Conservation (phyloP, 148 eudicot species). For the Rhododendron henanense region DNA sequence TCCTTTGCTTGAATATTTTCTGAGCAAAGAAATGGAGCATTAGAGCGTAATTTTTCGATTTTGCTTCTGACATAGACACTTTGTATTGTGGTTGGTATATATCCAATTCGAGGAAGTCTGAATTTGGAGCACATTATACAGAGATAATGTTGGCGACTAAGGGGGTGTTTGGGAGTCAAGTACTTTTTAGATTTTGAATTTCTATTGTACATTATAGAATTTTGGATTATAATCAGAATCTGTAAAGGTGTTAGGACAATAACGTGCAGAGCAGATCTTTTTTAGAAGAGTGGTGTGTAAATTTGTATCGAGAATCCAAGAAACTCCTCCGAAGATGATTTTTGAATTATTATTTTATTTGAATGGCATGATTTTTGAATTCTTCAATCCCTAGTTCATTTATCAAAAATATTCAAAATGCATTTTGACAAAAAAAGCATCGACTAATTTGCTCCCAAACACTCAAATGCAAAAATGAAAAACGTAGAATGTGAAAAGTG, state of each 20-base stretch:
- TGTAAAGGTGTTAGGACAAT: too few species aligned
- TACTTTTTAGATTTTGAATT: too few species aligned
- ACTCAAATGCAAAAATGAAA: too few species aligned
- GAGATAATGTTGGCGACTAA: background rate
- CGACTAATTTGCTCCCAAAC: too few species aligned
- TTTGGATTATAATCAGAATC: too few species aligned
- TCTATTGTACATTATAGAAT: too few species aligned
- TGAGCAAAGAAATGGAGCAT: background rate
- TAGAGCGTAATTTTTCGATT: background rate
- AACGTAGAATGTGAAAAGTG: too few species aligned
- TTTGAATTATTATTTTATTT: too few species aligned
- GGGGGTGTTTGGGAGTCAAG: too few species aligned
- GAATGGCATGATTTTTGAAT: background rate
- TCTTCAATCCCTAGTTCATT: background rate
- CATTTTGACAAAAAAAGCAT: background rate
- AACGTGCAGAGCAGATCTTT: too few species aligned
- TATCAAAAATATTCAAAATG: background rate
- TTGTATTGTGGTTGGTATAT: background rate
- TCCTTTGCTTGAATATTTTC: background rate
- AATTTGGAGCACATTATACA: background rate
- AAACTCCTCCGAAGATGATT: background rate
- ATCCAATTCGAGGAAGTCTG: background rate
- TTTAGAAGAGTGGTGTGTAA: too few species aligned
- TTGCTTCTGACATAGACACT: background rate
- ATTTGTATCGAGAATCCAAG: too few species aligned